Evolutionary conservation across 805 yeast genomes (phyloP).

Genomic region (Yamadazyma philogaea): DNA sequence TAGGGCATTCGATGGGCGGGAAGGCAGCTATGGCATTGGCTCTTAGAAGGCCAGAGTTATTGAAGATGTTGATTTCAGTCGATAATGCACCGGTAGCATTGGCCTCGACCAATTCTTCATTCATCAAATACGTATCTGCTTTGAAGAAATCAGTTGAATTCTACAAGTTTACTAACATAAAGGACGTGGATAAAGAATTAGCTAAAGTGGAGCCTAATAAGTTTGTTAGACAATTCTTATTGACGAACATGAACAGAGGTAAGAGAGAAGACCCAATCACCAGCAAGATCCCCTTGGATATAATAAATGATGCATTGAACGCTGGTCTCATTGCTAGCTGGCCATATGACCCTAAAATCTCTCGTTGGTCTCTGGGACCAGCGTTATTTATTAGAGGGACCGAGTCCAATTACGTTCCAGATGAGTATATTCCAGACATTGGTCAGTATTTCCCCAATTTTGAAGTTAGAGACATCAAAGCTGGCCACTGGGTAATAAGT

Average conservation of each 20-base stretch:
- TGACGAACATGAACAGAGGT: slow-evolving; percentile 60
- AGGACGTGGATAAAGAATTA: slow-evolving; percentile 67
- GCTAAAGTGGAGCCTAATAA: slow-evolving; percentile 57
- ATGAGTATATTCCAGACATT: slow-evolving; percentile 70
- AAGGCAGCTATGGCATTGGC: slow-evolving; percentile 88
- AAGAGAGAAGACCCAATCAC: slow-evolving; percentile 38
- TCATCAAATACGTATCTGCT: slow-evolving; percentile 64
- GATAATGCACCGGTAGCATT: slow-evolving; percentile 87
- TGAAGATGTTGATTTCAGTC: slow-evolving; percentile 65
- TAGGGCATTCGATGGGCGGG: slow-evolving; percentile 93
- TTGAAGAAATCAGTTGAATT: slow-evolving; percentile 55
- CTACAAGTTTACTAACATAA: slow-evolving; percentile 44
- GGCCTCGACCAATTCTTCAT: slow-evolving; percentile 47
- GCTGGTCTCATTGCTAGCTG: slow-evolving; percentile 68
- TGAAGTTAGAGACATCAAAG: slow-evolving; percentile 67
- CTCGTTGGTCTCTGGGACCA: slow-evolving; percentile 62
- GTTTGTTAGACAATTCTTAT: slow-evolving; percentile 69
- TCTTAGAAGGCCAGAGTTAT: slow-evolving; percentile 60
- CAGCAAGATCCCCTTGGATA: slow-evolving; percentile 67
- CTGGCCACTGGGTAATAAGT: slow-evolving; percentile 92
- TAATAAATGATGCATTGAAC: slow-evolving; percentile 63
- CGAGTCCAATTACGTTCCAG: slow-evolving; percentile 73
- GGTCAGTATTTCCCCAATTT: slow-evolving; percentile 78
- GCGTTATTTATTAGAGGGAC: slow-evolving; percentile 78
- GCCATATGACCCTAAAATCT: slow-evolving; percentile 59